A percentile compares a stretch with the other conserved stretches of the same genome.
phyloP scores from a whole-genome alignment of 2,329 filamentous ascomycete genomes.

The Diaporthe aspalathi region DNA sequence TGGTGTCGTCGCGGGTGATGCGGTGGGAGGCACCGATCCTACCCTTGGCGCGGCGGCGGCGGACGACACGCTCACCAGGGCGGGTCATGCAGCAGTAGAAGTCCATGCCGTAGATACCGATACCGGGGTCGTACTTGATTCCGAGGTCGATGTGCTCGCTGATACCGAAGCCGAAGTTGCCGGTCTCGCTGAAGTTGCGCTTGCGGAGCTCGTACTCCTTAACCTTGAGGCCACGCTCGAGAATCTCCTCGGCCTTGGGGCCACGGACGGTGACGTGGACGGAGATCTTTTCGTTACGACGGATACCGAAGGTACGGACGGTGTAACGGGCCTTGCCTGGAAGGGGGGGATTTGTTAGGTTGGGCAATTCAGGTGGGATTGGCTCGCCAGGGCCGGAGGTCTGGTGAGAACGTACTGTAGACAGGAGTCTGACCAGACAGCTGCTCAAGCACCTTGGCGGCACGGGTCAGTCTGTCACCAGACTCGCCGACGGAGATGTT shows the following conservation, averaged over 20 bases:
- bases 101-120: slow-evolving; percentile 99
- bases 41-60: slow-evolving; percentile 90
- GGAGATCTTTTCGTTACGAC: slow-evolving; percentile 99
- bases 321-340: slow-evolving; percentile 99
- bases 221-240: slow-evolving; percentile 99
- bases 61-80: slow-evolving; percentile 96
- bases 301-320: slow-evolving; percentile 99
- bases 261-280: slow-evolving; percentile 99
- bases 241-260: slow-evolving; percentile 97
- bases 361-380: not conserved
- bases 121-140: slow-evolving; percentile 99
- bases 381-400: not conserved
- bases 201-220: slow-evolving; percentile 99
- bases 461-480: slow-evolving; percentile 99
- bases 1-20: slow-evolving; percentile 93
- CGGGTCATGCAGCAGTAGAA: slow-evolving; percentile 99
- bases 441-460: slow-evolving; percentile 99
- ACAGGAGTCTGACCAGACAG: slow-evolving; percentile 99
- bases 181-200: slow-evolving; percentile 99
- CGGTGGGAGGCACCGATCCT: slow-evolving; percentile 88
- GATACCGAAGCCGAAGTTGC: slow-evolving; percentile 99
- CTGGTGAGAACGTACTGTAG: slow-evolving; percentile 78
- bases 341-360: slow-evolving; percentile 24
- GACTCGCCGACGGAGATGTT: slow-evolving; percentile 99
- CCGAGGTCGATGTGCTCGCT: slow-evolving; percentile 99